Evolutionary conservation across 176 grass and related monocot species (phyloP).

Genomic region (Typha latifolia): DNA sequence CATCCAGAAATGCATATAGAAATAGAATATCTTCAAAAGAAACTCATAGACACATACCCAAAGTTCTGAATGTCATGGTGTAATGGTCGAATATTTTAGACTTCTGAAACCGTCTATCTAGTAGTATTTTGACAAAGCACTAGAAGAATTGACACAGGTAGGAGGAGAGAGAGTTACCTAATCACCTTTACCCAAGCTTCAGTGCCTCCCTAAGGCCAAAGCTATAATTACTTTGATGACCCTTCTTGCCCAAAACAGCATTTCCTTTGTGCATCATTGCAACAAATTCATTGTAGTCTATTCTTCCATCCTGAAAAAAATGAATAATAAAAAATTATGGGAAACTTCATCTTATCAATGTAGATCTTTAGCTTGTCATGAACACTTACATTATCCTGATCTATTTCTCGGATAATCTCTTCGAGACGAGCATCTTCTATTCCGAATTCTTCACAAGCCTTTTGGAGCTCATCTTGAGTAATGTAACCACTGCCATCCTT

Average conservation of each 20-base stretch:
- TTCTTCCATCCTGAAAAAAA: slow-evolving; percentile 44
- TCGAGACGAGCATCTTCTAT: slow-evolving; percentile 57
- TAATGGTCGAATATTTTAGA: too few species aligned
- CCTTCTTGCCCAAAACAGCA: slow-evolving; percentile 39
- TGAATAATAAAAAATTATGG: slow-evolving; percentile 7
- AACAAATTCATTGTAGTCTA: slow-evolving; percentile 72
- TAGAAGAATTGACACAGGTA: neutral
- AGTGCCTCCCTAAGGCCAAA: slow-evolving; percentile 63
- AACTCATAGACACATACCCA: too few species aligned
- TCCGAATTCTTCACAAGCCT: slow-evolving; percentile 71
- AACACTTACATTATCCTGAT: slow-evolving; percentile 59
- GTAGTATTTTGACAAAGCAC: neutral
- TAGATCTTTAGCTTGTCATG: neutral
- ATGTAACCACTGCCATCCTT: slow-evolving; percentile 73
- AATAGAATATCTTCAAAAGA: too few species aligned
- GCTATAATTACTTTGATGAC: slow-evolving; percentile 40
- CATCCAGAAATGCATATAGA: too few species aligned
- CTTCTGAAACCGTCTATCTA: neutral
- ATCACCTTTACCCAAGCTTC: slow-evolving; percentile 41
- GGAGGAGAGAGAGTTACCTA: slow-evolving; percentile 10
- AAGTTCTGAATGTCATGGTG: too few species aligned
- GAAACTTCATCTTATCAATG: neutral
- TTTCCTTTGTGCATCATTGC: slow-evolving; percentile 82
- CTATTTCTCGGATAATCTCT: slow-evolving; percentile 62
- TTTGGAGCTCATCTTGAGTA: slow-evolving; percentile 73